Conservation (phyloP, 164 flowering plant species). For the Magnolia kwangsiensis region DNA sequence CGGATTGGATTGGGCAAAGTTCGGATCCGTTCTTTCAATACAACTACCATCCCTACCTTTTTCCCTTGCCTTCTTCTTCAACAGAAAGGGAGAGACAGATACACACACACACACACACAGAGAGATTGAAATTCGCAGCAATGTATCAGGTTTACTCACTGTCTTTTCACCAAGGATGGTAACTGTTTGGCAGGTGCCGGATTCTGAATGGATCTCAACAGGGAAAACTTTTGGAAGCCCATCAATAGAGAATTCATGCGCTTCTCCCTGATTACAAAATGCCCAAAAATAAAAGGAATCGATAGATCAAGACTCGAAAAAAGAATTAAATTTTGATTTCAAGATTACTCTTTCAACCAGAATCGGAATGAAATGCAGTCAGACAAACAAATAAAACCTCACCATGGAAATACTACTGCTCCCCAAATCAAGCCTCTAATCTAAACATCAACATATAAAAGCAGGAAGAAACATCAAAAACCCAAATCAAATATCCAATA, state of each 20-base stretch:
- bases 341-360: neutral
- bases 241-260: constrained; percentile 51
- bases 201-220: constrained; percentile 38
- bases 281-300: neutral
- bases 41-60: too few species aligned
- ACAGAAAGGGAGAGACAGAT: too few species aligned
- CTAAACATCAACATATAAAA: constrained; percentile 25
- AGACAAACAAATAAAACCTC: constrained; percentile 16
- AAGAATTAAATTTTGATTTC: neutral
- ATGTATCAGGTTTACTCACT: constrained; percentile 33
- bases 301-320: neutral
- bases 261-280: constrained; percentile 60
- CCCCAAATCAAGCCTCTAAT: constrained; percentile 31
- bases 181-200: constrained; percentile 34
- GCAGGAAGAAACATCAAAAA: constrained; percentile 10
- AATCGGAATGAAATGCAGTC: neutral
- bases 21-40: too few species aligned
- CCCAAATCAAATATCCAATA: neutral
- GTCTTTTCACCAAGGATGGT: constrained; percentile 41
- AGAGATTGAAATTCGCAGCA: neutral
- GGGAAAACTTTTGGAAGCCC: constrained; percentile 28
- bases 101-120: too few species aligned
- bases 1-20: too few species aligned
- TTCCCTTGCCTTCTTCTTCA: too few species aligned
- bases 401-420: constrained; percentile 43